Percentiles rank a stretch among this genome's conserved stretches.
These are phyloP conservation scores for Parietichytrium sp. DNA, from an alignment of 108 stramenopile genomes.

Conservation along the genomic window DNA sequence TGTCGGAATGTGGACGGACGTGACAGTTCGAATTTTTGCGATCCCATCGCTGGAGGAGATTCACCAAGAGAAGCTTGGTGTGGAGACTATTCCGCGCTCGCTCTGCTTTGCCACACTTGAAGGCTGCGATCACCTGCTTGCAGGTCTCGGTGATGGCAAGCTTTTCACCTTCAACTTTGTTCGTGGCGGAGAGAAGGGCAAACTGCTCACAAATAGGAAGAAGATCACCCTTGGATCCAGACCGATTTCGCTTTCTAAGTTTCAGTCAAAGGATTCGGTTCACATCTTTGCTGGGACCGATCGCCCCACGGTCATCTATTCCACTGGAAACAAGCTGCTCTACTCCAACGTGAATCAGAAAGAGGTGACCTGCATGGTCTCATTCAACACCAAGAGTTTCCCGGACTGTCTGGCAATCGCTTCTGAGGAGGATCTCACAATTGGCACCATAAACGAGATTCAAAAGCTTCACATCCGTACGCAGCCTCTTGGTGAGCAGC, in stretches of 20 bases:
- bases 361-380: slow-evolving; percentile 55
- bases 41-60: slow-evolving; percentile 64
- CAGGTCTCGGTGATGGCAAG: slow-evolving; percentile 91
- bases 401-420: slow-evolving; percentile 86
- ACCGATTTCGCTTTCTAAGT: slow-evolving; percentile 75
- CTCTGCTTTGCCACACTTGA: slow-evolving; percentile 50
- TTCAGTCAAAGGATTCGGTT: slow-evolving; percentile 59
- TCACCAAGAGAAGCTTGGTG: slow-evolving; percentile 51
- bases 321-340: slow-evolving; percentile 79
- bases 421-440: slow-evolving; percentile 75
- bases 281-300: slow-evolving; percentile 93
- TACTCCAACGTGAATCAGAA: slow-evolving; percentile 85
- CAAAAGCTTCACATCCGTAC: slow-evolving; percentile 96
- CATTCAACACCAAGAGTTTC: slow-evolving; percentile 61
- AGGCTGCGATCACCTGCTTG: slow-evolving; percentile 80
- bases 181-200: slow-evolving; percentile 44
- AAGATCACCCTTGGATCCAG: slow-evolving; percentile 89
- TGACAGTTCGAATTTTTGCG: slow-evolving; percentile 78
- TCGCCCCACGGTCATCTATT: slow-evolving; percentile 91
- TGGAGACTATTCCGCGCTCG: slow-evolving; percentile 54
- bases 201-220: slow-evolving; percentile 70
- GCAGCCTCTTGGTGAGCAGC: slow-evolving; percentile 82
- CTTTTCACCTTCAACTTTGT: slow-evolving; percentile 77
- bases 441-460: slow-evolving; percentile 94
- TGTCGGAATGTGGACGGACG: slow-evolving; percentile 86